Evolutionary conservation across 495 filamentous ascomycete species (phyloP).

Genomic region (Trichoderma virens): DNA sequence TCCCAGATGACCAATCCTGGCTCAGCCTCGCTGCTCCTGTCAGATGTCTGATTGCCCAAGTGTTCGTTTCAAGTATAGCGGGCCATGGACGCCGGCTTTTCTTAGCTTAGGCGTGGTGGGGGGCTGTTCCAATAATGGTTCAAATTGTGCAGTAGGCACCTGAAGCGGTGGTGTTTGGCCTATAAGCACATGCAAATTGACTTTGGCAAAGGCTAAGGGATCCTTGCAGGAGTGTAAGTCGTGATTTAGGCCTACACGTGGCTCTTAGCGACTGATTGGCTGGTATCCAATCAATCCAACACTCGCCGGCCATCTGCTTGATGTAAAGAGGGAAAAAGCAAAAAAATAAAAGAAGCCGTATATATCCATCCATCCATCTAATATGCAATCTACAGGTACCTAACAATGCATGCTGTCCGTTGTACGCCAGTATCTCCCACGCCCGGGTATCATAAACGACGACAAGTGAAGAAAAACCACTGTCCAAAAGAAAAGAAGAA

Average conservation of each 20-base stretch:
- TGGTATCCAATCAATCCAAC: neutral
- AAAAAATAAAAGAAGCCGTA: neutral
- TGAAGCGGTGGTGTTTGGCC: too few species aligned
- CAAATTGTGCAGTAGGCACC: too few species aligned
- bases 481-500: neutral
- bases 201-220: too few species aligned
- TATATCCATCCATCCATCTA: neutral
- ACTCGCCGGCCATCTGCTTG: neutral
- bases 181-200: too few species aligned
- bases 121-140: too few species aligned
- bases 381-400: neutral
- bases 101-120: too few species aligned
- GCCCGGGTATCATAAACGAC: neutral
- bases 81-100: too few species aligned
- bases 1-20: neutral
- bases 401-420: neutral
- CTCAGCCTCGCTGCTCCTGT: neutral
- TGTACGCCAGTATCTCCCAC: neutral
- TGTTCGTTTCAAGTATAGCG: constrained; percentile 4
- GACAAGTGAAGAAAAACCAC: neutral
- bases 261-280: neutral
- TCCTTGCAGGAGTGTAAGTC: neutral
- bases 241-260: neutral
- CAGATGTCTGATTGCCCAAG: neutral
- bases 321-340: too few species aligned